phyloP scores from a whole-genome alignment of 352 stramenopile genomes.

The Globisporangium spinosum region DNA sequence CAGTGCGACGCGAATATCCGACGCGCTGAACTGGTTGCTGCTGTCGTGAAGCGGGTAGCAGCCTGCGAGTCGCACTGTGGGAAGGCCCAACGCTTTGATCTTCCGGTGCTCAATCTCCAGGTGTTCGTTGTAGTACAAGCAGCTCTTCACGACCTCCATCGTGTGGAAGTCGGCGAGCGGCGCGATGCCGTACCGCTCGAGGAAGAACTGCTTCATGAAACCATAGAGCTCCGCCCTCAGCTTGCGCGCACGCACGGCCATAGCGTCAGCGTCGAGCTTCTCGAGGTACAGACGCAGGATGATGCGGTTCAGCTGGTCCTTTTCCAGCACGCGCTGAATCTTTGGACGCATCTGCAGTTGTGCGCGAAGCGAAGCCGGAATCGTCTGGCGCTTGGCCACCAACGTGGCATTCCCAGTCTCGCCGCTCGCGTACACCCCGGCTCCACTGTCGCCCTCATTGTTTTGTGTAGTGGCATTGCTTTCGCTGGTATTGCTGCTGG shows the following conservation, averaged over 20 bases:
- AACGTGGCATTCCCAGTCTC: neutral
- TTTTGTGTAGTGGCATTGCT: neutral
- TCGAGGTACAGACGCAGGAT: neutral
- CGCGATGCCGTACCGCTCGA: no score
- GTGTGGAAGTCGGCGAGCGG: neutral
- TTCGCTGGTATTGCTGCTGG: no score
- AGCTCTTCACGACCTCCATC: neutral
- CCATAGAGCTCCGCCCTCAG: no score
- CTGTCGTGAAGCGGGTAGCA: neutral
- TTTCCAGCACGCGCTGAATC: neutral
- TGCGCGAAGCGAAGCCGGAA: neutral
- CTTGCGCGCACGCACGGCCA: neutral
- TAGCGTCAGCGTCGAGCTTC: neutral
- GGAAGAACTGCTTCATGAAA: neutral
- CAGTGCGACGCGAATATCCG: neutral
- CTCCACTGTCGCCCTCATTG: neutral
- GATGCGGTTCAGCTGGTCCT: neutral
- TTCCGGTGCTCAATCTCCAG: neutral
- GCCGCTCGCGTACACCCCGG: neutral
- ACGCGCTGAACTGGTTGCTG: neutral
- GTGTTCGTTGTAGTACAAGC: neutral
- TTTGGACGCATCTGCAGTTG: neutral
- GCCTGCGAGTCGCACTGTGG: neutral
- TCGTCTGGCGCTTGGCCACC: neutral
- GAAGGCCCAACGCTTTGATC: neutral